These are phyloP conservation scores for Hygrophoropsis aurantiaca DNA, from an alignment of 768 basidiomycete genomes.

Conservation along the genomic window DNA sequence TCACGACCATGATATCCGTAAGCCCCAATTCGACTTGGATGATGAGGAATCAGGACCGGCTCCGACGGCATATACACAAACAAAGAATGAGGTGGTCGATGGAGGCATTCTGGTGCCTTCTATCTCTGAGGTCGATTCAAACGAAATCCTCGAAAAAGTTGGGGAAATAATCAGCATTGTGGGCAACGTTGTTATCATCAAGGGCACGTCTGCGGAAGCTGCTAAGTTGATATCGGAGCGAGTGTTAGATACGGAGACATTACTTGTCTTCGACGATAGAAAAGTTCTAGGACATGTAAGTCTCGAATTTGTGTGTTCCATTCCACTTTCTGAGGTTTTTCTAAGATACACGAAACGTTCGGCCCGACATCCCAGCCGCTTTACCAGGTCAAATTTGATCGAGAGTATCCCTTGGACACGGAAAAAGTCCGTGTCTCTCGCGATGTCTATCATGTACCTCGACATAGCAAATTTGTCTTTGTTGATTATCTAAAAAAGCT, in stretches of 20 bases:
- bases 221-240: conserved; percentile 50
- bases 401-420: conserved; percentile 58
- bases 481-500: conserved; percentile 63
- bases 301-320: conserved; percentile 12
- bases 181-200: conserved; percentile 71
- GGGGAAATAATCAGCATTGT: conserved; percentile 79
- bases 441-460: conserved; percentile 80
- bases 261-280: conserved; percentile 88
- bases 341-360: conserved; percentile 90
- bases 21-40: conserved; percentile 34
- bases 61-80: conserved; percentile 50
- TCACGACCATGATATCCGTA: not conserved
- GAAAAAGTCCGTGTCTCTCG: conserved; percentile 54
- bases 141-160: conserved; percentile 71
- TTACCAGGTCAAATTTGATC: conserved; percentile 83
- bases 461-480: conserved; percentile 82
- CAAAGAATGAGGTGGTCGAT: conserved; percentile 72
- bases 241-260: conserved; percentile 84
- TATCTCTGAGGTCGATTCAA: conserved; percentile 56
- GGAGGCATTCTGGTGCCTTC: conserved; percentile 60
- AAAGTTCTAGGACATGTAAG: conserved; percentile 89
- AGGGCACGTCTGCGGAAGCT: conserved; percentile 50
- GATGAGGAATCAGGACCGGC: conserved; percentile 46
- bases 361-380: conserved; percentile 89
- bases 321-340: conserved; percentile 12